phyloP scores from a whole-genome alignment of 2,329 filamentous ascomycete genomes.

The Scedosporium apiospermum region DNA sequence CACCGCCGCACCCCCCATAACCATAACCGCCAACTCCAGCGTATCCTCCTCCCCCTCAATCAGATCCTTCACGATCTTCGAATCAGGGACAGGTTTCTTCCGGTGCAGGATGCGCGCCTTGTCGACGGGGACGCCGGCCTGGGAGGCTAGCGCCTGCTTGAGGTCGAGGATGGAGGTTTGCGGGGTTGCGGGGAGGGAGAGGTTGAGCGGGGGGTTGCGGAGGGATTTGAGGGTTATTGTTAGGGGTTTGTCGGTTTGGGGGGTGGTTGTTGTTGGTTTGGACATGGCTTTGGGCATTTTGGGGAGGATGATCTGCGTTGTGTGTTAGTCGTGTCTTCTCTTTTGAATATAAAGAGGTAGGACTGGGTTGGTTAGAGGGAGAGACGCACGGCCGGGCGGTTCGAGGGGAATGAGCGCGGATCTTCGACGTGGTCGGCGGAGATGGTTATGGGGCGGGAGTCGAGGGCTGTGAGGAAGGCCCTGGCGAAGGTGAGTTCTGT shows the following conservation, averaged over 20 bases:
- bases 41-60: slow-evolving; percentile 47
- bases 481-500: slow-evolving; percentile 80
- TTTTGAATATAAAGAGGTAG: neutral
- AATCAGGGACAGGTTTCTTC: slow-evolving; percentile 76
- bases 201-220: slow-evolving; percentile 62
- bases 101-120: slow-evolving; percentile 82
- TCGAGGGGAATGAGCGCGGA: slow-evolving; percentile 62
- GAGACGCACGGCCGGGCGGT: slow-evolving; percentile 56
- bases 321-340: slow-evolving; percentile 10
- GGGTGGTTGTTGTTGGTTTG: slow-evolving; percentile 42
- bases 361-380: neutral
- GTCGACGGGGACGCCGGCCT: slow-evolving; percentile 54
- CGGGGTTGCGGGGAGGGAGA: slow-evolving; percentile 54
- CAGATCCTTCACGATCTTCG: slow-evolving; percentile 68
- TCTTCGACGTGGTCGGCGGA: slow-evolving; percentile 88
- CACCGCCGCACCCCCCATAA: slow-evolving; percentile 59
- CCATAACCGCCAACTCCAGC: slow-evolving; percentile 79
- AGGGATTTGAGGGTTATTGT: slow-evolving; percentile 63
- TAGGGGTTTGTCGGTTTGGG: slow-evolving; percentile 38
- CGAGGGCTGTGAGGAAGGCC: slow-evolving; percentile 70
- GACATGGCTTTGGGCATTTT: slow-evolving; percentile 51
- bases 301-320: slow-evolving; percentile 58
- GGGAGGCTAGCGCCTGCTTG: slow-evolving; percentile 57
- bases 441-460: slow-evolving; percentile 70
- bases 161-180: slow-evolving; percentile 70